A percentile compares a stretch with the other conserved stretches of the same genome.
Evolutionary conservation across 441 rosid genomes (phyloP).

Genomic region (Syzygium malaccense): DNA sequence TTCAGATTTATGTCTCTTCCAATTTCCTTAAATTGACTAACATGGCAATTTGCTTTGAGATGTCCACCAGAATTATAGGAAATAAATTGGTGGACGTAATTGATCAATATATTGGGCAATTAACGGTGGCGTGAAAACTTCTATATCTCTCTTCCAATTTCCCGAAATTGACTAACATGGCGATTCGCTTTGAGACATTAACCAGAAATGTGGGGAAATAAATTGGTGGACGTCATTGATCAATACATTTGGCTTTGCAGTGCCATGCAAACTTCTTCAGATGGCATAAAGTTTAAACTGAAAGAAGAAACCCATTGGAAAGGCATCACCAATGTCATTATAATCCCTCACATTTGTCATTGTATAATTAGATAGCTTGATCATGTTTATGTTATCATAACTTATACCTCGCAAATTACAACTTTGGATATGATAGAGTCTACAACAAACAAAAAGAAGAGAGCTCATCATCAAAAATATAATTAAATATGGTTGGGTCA

Average conservation of each 20-base stretch:
- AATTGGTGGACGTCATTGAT: neutral
- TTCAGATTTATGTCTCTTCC: neutral
- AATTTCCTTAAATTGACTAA: neutral
- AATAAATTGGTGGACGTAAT: neutral
- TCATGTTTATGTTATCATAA: too few species aligned
- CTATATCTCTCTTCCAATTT: neutral
- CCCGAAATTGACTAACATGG: neutral
- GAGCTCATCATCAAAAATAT: too few species aligned
- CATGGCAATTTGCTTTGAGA: neutral
- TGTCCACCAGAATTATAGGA: neutral
- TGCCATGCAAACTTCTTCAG: neutral
- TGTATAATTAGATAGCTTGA: too few species aligned
- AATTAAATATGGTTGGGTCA: too few species aligned
- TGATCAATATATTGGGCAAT: neutral
- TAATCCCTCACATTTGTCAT: too few species aligned
- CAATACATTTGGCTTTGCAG: neutral
- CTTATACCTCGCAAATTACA: too few species aligned
- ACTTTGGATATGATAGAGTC: too few species aligned
- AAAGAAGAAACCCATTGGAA: too few species aligned
- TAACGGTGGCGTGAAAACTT: too few species aligned
- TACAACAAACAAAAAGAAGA: too few species aligned
- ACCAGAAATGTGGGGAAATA: neutral
- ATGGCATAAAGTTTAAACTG: neutral
- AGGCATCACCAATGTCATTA: too few species aligned
- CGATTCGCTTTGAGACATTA: neutral